A percentile compares a stretch with the other conserved stretches of the same genome.
Evolutionary conservation across 1,284 basidiomycete genomes (phyloP).

Genomic region (Rhizoctonia solani): DNA sequence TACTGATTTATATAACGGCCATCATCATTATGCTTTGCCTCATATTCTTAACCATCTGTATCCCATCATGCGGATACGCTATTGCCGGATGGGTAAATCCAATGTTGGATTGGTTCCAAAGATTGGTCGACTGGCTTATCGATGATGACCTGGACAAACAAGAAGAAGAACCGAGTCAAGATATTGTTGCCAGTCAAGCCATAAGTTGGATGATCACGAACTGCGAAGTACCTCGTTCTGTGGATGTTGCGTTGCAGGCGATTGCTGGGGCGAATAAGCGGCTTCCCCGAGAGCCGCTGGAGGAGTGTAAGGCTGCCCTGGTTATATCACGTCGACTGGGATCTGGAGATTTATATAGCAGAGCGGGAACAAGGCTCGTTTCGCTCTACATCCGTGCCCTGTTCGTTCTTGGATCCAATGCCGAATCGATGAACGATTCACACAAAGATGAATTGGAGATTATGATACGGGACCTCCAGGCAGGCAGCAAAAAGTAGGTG

Average conservation of each 20-base stretch:
- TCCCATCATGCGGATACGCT: too few species aligned
- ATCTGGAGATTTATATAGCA: background rate
- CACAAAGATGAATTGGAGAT: too few species aligned
- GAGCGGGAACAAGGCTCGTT: background rate
- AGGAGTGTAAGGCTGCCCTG: background rate
- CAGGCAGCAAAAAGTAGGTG: too few species aligned
- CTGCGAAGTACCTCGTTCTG: constrained; percentile 5
- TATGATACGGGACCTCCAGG: too few species aligned
- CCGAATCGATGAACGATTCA: too few species aligned
- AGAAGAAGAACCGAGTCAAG: background rate
- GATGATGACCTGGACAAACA: background rate
- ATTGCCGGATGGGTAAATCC: too few species aligned
- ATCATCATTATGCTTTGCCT: background rate
- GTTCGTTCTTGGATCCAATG: too few species aligned
- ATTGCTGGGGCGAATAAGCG: background rate
- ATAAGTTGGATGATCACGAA: background rate
- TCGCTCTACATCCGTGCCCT: constrained; percentile 1
- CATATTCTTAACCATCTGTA: background rate
- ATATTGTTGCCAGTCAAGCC: background rate
- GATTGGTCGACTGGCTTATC: too few species aligned
- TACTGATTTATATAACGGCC: background rate
- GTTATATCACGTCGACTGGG: background rate
- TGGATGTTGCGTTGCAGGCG: constrained; percentile 4
- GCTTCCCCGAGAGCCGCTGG: background rate
- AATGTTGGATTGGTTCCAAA: too few species aligned